Evolutionary conservation across 768 basidiomycete species (phyloP).

Genomic region (Tylopilus sp.): DNA sequence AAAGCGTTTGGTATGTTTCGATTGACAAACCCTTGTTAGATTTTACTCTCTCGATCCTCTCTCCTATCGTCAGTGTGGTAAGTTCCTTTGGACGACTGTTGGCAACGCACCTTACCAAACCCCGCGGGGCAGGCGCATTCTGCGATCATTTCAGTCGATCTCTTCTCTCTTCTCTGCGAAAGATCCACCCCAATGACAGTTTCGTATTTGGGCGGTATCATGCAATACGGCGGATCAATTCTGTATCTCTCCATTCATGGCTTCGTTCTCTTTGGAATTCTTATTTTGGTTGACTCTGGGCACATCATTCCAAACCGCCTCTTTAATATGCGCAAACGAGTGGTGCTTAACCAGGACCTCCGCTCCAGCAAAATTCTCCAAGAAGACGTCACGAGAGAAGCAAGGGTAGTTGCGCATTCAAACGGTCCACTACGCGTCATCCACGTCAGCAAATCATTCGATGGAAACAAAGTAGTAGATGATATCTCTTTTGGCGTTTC

Average conservation of each 20-base stretch:
- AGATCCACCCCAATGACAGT: conserved; percentile 46
- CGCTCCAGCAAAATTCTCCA: conserved; percentile 19
- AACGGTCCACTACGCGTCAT: conserved; percentile 61
- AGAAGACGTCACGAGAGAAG: conserved; percentile 56
- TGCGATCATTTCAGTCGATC: conserved; percentile 70
- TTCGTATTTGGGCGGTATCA: conserved; percentile 49
- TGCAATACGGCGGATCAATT: conserved; percentile 71
- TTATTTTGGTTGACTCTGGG: conserved; percentile 74
- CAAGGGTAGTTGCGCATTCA: conserved; percentile 43
- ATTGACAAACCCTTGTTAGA: conserved; percentile 31
- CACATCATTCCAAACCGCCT: conserved; percentile 44
- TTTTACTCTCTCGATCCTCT: conserved; percentile 63
- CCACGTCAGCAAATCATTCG: conserved; percentile 61
- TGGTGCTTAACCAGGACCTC: conserved; percentile 11
- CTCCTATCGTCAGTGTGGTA: conserved; percentile 70
- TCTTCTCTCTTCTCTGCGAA: conserved; percentile 71
- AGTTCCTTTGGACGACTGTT: conserved; percentile 26
- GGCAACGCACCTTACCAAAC: not conserved
- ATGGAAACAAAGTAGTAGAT: conserved; percentile 58
- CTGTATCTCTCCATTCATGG: conserved; percentile 63
- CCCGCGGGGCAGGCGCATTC: conserved; percentile 52
- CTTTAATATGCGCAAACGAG: conserved; percentile 15
- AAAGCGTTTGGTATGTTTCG: not conserved
- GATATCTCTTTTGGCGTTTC: conserved; percentile 69
- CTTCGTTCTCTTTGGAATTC: conserved; percentile 54